These are phyloP conservation scores for Botrytis porri DNA, from an alignment of 2,329 filamentous ascomycete species.

Conservation along the genomic window DNA sequence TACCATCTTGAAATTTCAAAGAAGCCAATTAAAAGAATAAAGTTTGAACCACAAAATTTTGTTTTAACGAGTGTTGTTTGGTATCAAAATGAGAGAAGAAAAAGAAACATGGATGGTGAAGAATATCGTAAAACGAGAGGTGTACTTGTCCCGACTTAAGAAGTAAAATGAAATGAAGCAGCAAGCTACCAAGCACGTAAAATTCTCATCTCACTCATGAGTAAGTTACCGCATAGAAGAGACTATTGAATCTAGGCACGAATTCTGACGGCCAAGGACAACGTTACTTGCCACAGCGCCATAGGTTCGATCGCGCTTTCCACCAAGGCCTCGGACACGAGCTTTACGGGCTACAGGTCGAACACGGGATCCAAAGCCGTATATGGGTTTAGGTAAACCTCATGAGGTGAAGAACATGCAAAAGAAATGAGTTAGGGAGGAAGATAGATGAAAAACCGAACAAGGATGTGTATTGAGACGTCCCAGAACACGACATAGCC, in stretches of 20 bases:
- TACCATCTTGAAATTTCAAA: slow-evolving; percentile 1
- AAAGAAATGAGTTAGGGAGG: slow-evolving; percentile 8
- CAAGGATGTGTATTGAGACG: background rate
- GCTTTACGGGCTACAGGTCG: background rate
- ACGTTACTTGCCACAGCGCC: slow-evolving; percentile 12
- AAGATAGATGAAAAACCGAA: background rate
- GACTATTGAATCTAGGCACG: slow-evolving; percentile 12
- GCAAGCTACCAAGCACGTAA: background rate
- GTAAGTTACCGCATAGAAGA: background rate
- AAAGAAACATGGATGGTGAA: background rate
- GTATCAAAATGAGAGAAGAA: background rate
- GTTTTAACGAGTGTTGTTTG: slow-evolving; percentile 5
- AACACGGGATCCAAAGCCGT: slow-evolving; percentile 4
- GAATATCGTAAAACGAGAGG: background rate
- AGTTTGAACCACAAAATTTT: background rate
- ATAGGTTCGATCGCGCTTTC: background rate
- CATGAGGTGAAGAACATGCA: background rate
- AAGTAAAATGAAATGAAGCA: slow-evolving; percentile 16
- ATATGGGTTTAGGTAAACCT: background rate
- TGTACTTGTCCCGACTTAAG: background rate
- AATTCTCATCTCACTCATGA: background rate
- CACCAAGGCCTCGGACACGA: background rate
- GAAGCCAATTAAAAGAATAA: background rate
- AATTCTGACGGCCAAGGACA: slow-evolving; percentile 6
- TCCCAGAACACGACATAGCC: background rate